A percentile compares a stretch with the other conserved stretches of the same genome.
These are phyloP conservation scores for Aspergillus sp. DNA, from an alignment of 2,329 filamentous ascomycete species.

Conservation along the genomic window DNA sequence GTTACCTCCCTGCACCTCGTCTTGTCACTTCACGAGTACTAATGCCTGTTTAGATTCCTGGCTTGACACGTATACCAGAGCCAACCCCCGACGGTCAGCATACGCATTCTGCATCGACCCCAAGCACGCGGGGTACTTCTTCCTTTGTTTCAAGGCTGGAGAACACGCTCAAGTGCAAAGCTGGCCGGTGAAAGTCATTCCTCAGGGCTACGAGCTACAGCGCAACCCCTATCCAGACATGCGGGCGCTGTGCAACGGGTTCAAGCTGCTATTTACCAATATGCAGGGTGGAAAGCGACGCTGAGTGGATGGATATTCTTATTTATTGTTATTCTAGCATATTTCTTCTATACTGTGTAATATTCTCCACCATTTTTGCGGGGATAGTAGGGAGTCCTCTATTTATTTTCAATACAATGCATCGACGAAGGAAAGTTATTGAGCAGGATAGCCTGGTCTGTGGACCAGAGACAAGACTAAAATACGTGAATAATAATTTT, in stretches of 20 bases:
- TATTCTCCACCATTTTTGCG: conserved; percentile 7
- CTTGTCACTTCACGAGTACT: not conserved
- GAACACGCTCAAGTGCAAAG: conserved; percentile 69
- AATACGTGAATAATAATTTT: not conserved
- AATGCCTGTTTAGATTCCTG: conserved; percentile 69
- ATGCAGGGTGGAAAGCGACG: conserved; percentile 47
- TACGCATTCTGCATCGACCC: conserved; percentile 96
- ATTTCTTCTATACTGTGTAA: conserved; percentile 18
- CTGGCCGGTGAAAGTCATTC: conserved; percentile 87
- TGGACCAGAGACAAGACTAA: not conserved
- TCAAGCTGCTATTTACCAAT: conserved; percentile 80
- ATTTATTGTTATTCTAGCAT: conserved; percentile 15
- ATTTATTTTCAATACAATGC: not conserved
- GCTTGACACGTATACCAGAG: conserved; percentile 92
- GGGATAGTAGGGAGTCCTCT: not conserved
- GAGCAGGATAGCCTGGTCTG: not conserved
- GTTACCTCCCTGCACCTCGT: conserved; percentile 34
- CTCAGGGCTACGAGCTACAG: conserved; percentile 88
- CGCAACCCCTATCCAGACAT: conserved; percentile 91
- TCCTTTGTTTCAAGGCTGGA: conserved; percentile 93
- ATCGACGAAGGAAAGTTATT: conserved; percentile 3
- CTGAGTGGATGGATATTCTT: conserved; percentile 13
- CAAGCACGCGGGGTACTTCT: conserved; percentile 91
- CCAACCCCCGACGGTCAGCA: conserved; percentile 88
- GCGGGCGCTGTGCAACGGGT: conserved; percentile 92